Evolutionary conservation across 176 grass and related monocot species (phyloP).

Genomic region (Urochloa ruziziensis): DNA sequence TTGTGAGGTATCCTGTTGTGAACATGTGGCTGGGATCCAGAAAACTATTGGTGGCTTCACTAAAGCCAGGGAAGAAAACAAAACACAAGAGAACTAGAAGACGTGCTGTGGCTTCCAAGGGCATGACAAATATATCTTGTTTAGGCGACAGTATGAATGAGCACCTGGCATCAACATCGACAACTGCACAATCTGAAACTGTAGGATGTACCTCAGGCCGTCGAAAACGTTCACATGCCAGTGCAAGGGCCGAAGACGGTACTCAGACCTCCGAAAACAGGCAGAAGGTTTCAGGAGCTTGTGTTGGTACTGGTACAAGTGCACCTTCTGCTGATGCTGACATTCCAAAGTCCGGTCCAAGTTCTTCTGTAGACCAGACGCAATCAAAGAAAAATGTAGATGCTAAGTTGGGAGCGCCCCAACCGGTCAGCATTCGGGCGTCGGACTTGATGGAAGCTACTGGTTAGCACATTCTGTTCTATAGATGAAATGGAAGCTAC

Average conservation of each 20-base stretch:
- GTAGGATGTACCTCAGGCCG: slow-evolving; percentile 15
- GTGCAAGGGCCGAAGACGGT: slow-evolving; percentile 10
- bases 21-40: slow-evolving; percentile 58
- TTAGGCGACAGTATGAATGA: slow-evolving; percentile 33
- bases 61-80: slow-evolving; percentile 46
- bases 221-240: slow-evolving; percentile 16
- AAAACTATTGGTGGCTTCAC: slow-evolving; percentile 46
- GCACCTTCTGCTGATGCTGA: neutral
- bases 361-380: neutral
- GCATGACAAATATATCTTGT: slow-evolving; percentile 7
- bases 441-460: slow-evolving; percentile 53
- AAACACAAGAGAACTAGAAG: slow-evolving; percentile 63
- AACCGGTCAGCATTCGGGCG: slow-evolving; percentile 44
- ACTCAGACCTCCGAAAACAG: neutral
- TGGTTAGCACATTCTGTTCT: slow-evolving; percentile 40
- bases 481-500: neutral
- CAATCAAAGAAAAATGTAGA: slow-evolving; percentile 10
- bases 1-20: slow-evolving; percentile 49
- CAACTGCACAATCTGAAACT: neutral
- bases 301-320: neutral
- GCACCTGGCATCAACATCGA: slow-evolving; percentile 55
- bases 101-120: slow-evolving; percentile 10
- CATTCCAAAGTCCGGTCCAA: neutral
- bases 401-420: slow-evolving; percentile 9
- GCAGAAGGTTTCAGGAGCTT: neutral